phyloP scores from a whole-genome alignment of 2,329 filamentous ascomycete species.

The Colletotrichum lupini region DNA sequence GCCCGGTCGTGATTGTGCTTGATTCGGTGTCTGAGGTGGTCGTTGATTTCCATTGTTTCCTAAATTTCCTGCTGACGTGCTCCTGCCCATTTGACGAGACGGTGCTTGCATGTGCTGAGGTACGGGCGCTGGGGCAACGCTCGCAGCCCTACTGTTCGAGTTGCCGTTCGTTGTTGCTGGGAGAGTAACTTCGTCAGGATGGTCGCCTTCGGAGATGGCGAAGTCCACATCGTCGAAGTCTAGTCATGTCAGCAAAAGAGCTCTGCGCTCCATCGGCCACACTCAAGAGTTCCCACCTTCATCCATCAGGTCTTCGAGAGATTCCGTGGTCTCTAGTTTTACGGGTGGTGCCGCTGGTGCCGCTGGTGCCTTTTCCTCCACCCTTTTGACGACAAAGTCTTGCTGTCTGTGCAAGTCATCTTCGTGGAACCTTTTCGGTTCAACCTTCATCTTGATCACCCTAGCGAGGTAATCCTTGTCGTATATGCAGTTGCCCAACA shows the following conservation, averaged over 20 bases:
- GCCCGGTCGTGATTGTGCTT: constrained; percentile 41
- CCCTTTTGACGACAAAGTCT: constrained; percentile 76
- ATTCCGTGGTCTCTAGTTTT: constrained; percentile 51
- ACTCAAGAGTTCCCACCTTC: constrained; percentile 51
- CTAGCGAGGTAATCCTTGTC: constrained; percentile 93
- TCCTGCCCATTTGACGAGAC: constrained; percentile 44
- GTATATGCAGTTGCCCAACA: constrained; percentile 98
- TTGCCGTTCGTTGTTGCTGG: constrained; percentile 49
- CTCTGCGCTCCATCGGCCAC: background rate
- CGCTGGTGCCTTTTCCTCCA: constrained; percentile 37
- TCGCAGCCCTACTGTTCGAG: constrained; percentile 37
- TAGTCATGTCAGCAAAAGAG: constrained; percentile 37
- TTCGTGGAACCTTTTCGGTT: constrained; percentile 81
- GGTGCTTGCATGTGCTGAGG: constrained; percentile 51
- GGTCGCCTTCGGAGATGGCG: constrained; percentile 73
- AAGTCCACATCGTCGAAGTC: constrained; percentile 85
- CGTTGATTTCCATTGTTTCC: constrained; percentile 39
- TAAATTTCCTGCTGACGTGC: constrained; percentile 43
- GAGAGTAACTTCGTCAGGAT: constrained; percentile 81
- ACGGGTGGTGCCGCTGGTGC: constrained; percentile 35
- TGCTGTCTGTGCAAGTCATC: constrained; percentile 84
- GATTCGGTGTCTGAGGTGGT: constrained; percentile 50
- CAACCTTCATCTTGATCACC: constrained; percentile 88
- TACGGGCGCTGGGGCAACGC: constrained; percentile 39
- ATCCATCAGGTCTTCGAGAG: constrained; percentile 60